phyloP scores from a whole-genome alignment of 2,329 filamentous ascomycete species.

The Didymella exigua region DNA sequence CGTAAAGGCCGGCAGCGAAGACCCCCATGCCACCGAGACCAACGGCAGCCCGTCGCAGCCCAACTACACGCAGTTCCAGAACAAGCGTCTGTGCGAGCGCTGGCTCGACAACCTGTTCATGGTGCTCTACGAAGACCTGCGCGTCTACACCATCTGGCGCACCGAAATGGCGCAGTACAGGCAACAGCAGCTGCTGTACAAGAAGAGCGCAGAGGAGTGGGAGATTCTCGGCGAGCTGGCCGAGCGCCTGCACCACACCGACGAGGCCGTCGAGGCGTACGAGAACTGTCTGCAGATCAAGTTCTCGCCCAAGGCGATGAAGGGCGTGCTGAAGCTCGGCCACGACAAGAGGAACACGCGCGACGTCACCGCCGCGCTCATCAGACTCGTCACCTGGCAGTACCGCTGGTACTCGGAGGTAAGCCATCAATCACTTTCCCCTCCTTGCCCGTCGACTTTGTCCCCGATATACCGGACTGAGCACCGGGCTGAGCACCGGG shows the following conservation, averaged over 20 bases:
- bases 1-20: constrained; percentile 75
- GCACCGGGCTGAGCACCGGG: too few species aligned
- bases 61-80: constrained; percentile 90
- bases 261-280: constrained; percentile 93
- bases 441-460: too few species aligned
- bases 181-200: constrained; percentile 91
- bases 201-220: constrained; percentile 97
- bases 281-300: constrained; percentile 83
- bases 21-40: constrained; percentile 41
- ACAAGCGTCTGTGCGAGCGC: constrained; percentile 94
- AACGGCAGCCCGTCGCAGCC: constrained; percentile 63
- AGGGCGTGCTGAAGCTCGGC: constrained; percentile 79
- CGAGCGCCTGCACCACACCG: constrained; percentile 86
- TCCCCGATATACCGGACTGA: too few species aligned
- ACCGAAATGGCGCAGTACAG: constrained; percentile 97
- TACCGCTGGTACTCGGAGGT: constrained; percentile 99
- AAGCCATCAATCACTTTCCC: constrained; percentile 5
- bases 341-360: constrained; percentile 79
- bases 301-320: constrained; percentile 91
- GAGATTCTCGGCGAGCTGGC: constrained; percentile 94
- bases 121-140: constrained; percentile 96
- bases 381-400: constrained; percentile 94
- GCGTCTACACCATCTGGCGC: constrained; percentile 98
- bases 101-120: constrained; percentile 99
- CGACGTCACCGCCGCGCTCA: constrained; percentile 82